Evolutionary conservation across 2,329 filamentous ascomycete genomes (phyloP), one percentile per base, ranked within the genome.

Genomic region (Trichoderma sp.): DNA sequence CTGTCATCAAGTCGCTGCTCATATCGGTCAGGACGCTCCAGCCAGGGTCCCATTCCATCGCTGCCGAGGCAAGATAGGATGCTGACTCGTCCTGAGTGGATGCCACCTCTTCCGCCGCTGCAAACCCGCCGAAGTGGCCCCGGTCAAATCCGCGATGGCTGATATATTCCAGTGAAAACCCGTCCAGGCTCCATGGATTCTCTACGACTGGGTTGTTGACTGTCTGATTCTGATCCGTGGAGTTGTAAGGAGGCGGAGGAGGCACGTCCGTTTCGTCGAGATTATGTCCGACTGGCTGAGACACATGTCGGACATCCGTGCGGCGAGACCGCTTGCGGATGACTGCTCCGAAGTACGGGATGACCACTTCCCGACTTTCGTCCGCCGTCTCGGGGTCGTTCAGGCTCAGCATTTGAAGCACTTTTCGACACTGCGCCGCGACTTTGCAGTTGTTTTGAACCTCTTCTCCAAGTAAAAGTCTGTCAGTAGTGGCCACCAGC

Each of bases 381-480:
- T 63, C 68, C 30, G 57, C 7, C 24, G 24, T 7, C 0, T 69
- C 56, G 18, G 53, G 15, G 3, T 28, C 43, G 14, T n/a, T 39
- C 0, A 28, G 18, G 14, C 57, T 62, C 26, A 71, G 58, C 69
- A 68, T 51, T 18, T 32, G 65, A 6, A 73, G 71, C 43, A 63
- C 67, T 28, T 72, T 73, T 24, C 73, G 70, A 36, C 75, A 76
- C 36, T 77, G 76, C 21, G 72, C 64, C 4, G 74, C 70, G 9
- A 76, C 71, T 14, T 53, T 69, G 51, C 73, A 74, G 9, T 62
- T 60, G 7, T 65, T 68, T 34, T 61, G 36, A 8, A 36, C 36
- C 63, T 72, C 66, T 34, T 73, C 66, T 7, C 56, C 28, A 3
- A 64, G 43, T 11, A 73, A 69, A 24, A 58, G 51, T 5, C 61